Evolutionary conservation across 2,329 filamentous ascomycete species (phyloP).

Genomic region (Lasiodiplodia hormozganensis): DNA sequence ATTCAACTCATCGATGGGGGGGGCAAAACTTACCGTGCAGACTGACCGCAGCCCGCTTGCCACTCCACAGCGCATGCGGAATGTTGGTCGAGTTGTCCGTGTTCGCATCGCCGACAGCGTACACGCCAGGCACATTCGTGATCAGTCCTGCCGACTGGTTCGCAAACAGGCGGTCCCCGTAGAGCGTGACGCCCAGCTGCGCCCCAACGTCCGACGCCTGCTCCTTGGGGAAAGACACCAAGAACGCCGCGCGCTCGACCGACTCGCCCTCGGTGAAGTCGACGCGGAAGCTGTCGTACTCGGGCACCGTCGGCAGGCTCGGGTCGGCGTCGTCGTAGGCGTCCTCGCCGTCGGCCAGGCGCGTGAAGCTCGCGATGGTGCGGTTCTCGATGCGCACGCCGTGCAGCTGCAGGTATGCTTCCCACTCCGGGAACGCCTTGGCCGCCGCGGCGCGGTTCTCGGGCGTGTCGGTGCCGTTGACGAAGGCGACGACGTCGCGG

Average conservation of each 20-base stretch:
- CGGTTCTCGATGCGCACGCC: constrained; percentile 8
- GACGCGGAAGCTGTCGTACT: constrained; percentile 1
- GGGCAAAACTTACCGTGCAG: neutral
- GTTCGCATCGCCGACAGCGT: constrained; percentile 11
- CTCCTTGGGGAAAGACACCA: constrained; percentile 14
- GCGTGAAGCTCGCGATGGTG: neutral
- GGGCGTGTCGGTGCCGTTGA: constrained; percentile 20
- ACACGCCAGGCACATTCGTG: constrained; percentile 13
- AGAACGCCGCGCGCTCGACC: neutral
- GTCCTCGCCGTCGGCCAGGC: neutral
- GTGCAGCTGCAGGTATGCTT: constrained; percentile 1
- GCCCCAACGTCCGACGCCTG: neutral
- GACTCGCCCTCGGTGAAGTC: neutral
- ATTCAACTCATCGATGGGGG: too few relatives aligned
- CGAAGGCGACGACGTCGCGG: constrained; percentile 11
- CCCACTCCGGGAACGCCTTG: neutral
- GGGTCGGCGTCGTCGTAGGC: neutral
- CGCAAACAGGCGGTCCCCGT: constrained; percentile 3
- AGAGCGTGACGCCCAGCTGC: constrained; percentile 3
- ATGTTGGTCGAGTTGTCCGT: constrained; percentile 17
- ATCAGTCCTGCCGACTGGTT: constrained; percentile 6
- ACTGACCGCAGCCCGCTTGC: constrained; percentile 7
- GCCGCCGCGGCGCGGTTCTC: neutral
- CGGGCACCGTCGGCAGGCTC: neutral
- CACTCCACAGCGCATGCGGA: constrained; percentile 19